phyloP scores from a whole-genome alignment of 805 yeast genomes.

The Huiozyma naganishii region DNA sequence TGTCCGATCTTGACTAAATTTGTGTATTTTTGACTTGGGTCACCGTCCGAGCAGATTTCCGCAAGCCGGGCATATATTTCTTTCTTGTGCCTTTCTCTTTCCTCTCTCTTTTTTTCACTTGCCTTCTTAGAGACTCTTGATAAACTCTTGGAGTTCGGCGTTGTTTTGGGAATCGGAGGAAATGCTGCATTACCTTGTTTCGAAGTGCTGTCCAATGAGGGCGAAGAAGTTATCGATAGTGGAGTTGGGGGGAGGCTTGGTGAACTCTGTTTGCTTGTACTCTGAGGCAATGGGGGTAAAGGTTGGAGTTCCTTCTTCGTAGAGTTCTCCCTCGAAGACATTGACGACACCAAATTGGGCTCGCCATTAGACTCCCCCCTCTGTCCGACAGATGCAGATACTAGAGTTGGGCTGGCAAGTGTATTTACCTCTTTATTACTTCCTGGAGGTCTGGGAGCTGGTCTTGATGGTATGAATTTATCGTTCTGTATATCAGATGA shows the following conservation, averaged over 20 bases:
- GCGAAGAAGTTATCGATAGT: neutral
- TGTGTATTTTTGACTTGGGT: slow-evolving; percentile 63
- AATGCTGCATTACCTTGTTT: too few species aligned
- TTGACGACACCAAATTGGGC: slow-evolving; percentile 5
- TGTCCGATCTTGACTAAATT: slow-evolving; percentile 84
- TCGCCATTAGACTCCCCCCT: too few species aligned
- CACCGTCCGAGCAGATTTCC: slow-evolving; percentile 74
- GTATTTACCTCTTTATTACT: too few species aligned
- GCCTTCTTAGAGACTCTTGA: slow-evolving; percentile 1
- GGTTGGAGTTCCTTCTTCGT: slow-evolving; percentile 19
- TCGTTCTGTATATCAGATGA: slow-evolving; percentile 7
- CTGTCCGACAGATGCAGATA: too few species aligned
- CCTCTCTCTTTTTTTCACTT: slow-evolving; percentile 3
- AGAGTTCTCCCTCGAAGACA: slow-evolving; percentile 10
- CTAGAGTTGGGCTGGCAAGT: too few species aligned
- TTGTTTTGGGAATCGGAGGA: slow-evolving; percentile 1
- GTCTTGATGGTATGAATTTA: slow-evolving; percentile 51
- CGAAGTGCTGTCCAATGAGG: neutral
- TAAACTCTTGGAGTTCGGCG: neutral
- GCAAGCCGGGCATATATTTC: slow-evolving; percentile 40
- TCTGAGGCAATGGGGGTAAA: slow-evolving; percentile 15
- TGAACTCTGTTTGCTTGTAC: too few species aligned
- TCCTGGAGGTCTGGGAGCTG: slow-evolving; percentile 54
- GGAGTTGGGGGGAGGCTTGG: neutral
- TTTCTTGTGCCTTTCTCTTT: slow-evolving; percentile 25